A percentile compares a stretch with the other conserved stretches of the same genome.
These are phyloP conservation scores for Suillus spraguei DNA, from an alignment of 768 basidiomycete genomes.

Conservation along the genomic window DNA sequence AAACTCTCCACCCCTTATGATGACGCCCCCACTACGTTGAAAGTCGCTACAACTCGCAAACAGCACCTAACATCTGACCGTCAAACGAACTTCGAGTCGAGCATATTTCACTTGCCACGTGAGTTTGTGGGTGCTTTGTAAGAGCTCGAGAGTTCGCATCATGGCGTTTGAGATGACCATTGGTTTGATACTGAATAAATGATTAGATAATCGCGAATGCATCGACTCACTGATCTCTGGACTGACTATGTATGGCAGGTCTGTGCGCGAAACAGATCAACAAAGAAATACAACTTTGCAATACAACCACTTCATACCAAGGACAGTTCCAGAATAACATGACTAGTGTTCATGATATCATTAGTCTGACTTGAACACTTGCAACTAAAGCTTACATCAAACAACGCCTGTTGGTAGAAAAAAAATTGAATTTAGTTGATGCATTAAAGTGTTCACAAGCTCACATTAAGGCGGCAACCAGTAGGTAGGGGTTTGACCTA, in stretches of 20 bases:
- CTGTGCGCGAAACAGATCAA: conserved; percentile 14
- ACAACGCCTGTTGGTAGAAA: conserved; percentile 7
- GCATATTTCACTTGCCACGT: neutral
- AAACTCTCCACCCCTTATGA: conserved; percentile 7
- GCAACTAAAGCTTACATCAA: conserved; percentile 11
- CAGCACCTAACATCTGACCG: neutral
- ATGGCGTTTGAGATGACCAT: neutral
- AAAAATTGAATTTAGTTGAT: neutral
- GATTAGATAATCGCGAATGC: neutral
- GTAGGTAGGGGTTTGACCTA: conserved; percentile 4
- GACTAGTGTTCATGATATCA: conserved; percentile 9
- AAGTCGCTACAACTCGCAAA: conserved; percentile 5
- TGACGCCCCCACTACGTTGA: conserved; percentile 4
- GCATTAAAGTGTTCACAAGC: neutral
- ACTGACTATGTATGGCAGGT: conserved; percentile 30
- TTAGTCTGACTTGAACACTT: conserved; percentile 1
- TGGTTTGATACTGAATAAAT: neutral
- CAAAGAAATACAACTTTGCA: neutral
- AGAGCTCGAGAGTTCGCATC: conserved; percentile 2
- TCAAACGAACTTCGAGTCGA: neutral
- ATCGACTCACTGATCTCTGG: neutral
- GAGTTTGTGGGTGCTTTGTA: neutral
- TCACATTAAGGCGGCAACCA: conserved; percentile 5
- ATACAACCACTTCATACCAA: neutral
- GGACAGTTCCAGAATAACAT: conserved; percentile 7